These are phyloP conservation scores for Hyaloscypha variabilis DNA, from an alignment of 495 filamentous ascomycete genomes.

Conservation along the genomic window DNA sequence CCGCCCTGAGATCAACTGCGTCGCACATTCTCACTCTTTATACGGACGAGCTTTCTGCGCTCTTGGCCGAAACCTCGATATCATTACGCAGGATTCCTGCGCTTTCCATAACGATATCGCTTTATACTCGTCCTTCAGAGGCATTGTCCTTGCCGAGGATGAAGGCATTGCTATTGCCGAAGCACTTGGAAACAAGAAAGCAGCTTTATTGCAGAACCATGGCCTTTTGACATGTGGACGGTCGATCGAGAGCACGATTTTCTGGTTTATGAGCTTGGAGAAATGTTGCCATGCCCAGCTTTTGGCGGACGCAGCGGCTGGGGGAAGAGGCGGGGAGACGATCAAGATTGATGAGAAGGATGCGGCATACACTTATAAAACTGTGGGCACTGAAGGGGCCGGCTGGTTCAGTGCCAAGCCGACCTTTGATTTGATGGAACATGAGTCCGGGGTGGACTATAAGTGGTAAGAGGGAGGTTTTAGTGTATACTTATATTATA, in stretches of 20 bases:
- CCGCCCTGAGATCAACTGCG: conserved; percentile 71
- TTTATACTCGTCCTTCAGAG: conserved; percentile 59
- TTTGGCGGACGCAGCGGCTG: conserved; percentile 74
- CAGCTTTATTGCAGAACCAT: conserved; percentile 72
- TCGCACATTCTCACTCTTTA: conserved; percentile 72
- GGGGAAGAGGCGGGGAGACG: conserved; percentile 62
- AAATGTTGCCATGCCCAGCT: conserved; percentile 78
- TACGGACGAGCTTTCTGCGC: conserved; percentile 71
- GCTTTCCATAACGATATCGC: conserved; percentile 59
- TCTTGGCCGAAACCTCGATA: conserved; percentile 68
- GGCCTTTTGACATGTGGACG: conserved; percentile 53
- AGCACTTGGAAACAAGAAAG: conserved; percentile 68
- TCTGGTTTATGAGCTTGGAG: conserved; percentile 77
- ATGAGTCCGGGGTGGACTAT: conserved; percentile 31
- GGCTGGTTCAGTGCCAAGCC: conserved; percentile 77
- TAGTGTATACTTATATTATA: not conserved
- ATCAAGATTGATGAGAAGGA: conserved; percentile 70
- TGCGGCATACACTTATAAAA: conserved; percentile 67
- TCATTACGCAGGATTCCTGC: conserved; percentile 72
- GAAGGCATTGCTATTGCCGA: conserved; percentile 70
- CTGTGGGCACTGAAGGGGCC: conserved; percentile 60
- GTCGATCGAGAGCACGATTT: conserved; percentile 62
- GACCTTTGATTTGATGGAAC: conserved; percentile 68
- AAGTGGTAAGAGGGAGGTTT: conserved; percentile 26
- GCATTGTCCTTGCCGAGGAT: conserved; percentile 70